Evolutionary conservation across 1,139 yeast species (phyloP).

Genomic region (Magnusiomyces ingens): DNA sequence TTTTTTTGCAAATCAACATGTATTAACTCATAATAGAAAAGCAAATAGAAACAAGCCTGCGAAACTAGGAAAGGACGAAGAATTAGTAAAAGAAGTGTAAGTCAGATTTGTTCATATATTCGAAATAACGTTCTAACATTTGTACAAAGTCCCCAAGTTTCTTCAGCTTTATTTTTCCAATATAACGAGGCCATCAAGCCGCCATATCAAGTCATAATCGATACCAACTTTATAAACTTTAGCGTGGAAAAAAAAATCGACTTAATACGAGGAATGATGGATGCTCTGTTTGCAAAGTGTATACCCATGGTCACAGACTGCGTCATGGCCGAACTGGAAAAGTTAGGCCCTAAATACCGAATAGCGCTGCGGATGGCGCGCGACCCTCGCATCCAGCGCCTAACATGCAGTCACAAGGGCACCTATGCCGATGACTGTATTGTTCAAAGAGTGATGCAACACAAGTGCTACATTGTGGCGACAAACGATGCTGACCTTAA

Average conservation of each 20-base stretch:
- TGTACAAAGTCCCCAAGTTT: conserved; percentile 70
- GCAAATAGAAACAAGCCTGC: conserved; percentile 34
- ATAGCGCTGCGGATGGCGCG: conserved; percentile 88
- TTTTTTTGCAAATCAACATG: not conserved
- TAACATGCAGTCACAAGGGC: conserved; percentile 88
- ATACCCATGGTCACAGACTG: conserved; percentile 95
- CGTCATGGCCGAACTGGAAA: conserved; percentile 95
- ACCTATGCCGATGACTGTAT: conserved; percentile 98
- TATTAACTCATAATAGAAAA: conserved; percentile 27
- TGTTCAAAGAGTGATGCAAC: conserved; percentile 88
- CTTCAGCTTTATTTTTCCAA: conserved; percentile 91
- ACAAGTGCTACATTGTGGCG: conserved; percentile 94
- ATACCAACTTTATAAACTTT: conserved; percentile 93
- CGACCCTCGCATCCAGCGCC: conserved; percentile 83
- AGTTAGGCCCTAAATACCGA: conserved; percentile 87
- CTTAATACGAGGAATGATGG: conserved; percentile 93
- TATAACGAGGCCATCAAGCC: conserved; percentile 91
- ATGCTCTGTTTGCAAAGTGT: conserved; percentile 86
- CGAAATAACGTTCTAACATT: conserved; percentile 1
- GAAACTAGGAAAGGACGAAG: conserved; percentile 55
- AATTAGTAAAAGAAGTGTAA: conserved; percentile 62
- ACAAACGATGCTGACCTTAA: conserved; percentile 98
- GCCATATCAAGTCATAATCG: conserved; percentile 90
- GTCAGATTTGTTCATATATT: conserved; percentile 12
- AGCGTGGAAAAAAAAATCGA: conserved; percentile 94